Evolutionary conservation across 2,329 filamentous ascomycete species (phyloP).

Genomic region (Neocatenulostroma microsporum): DNA sequence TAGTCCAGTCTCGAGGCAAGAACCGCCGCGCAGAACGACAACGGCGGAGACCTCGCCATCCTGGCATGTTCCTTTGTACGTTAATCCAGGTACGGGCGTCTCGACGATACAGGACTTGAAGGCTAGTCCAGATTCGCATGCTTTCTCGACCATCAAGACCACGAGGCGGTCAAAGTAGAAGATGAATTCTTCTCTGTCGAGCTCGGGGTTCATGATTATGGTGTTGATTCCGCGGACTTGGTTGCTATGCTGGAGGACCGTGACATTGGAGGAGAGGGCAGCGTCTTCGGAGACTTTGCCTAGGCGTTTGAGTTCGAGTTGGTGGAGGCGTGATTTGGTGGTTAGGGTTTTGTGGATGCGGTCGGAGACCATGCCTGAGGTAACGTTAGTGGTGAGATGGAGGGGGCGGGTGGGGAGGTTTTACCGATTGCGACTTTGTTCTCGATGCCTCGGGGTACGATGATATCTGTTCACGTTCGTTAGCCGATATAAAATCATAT

Average conservation of each 20-base stretch:
- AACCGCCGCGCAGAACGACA: constrained; percentile 79
- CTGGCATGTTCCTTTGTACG: constrained; percentile 63
- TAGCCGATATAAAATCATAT: too few relatives aligned
- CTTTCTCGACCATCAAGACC: constrained; percentile 75
- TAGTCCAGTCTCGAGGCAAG: constrained; percentile 78
- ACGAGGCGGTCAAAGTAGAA: constrained; percentile 94
- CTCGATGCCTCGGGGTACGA: constrained; percentile 88
- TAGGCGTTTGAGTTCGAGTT: constrained; percentile 67
- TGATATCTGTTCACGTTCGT: constrained; percentile 58
- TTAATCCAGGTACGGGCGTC: constrained; percentile 58
- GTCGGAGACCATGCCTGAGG: constrained; percentile 77
- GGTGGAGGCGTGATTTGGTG: constrained; percentile 77
- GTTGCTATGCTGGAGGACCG: constrained; percentile 65
- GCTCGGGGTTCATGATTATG: constrained; percentile 73
- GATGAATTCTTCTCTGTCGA: constrained; percentile 80
- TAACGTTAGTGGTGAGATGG: too few relatives aligned
- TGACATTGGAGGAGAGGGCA: constrained; percentile 66
- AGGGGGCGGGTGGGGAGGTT: too few relatives aligned
- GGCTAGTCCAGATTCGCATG: constrained; percentile 62
- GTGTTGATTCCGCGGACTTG: constrained; percentile 87
- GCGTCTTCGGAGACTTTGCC: constrained; percentile 60
- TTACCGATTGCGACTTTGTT: constrained; percentile 74
- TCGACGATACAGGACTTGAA: constrained; percentile 58
- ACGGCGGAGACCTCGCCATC: constrained; percentile 74
- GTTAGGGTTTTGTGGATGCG: constrained; percentile 82